Evolutionary conservation across 1,284 basidiomycete genomes (phyloP).

Genomic region (Coniferiporia weirii): DNA sequence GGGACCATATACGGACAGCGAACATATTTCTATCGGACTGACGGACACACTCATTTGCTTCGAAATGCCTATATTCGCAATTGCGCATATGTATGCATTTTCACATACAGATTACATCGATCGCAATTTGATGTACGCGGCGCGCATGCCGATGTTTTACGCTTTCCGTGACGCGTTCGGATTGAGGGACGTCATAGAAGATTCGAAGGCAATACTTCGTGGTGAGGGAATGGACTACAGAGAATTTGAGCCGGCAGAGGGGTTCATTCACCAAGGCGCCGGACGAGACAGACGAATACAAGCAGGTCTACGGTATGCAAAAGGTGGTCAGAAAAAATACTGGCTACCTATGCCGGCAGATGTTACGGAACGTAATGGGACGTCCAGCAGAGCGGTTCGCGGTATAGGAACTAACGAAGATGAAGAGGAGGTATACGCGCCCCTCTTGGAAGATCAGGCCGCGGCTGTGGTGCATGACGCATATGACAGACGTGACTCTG

Average conservation of each 20-base stretch:
- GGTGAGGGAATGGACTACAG: slow-evolving; percentile 94
- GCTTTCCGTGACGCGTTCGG: slow-evolving; percentile 89
- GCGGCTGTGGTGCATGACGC: slow-evolving; percentile 64
- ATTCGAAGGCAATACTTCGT: slow-evolving; percentile 76
- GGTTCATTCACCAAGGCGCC: slow-evolving; percentile 82
- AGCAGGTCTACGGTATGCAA: slow-evolving; percentile 86
- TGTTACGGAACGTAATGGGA: slow-evolving; percentile 36
- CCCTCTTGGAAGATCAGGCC: slow-evolving; percentile 64
- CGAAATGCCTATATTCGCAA: slow-evolving; percentile 97
- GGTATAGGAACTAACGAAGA: slow-evolving; percentile 44
- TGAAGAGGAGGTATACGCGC: slow-evolving; percentile 66
- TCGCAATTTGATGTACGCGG: slow-evolving; percentile 60
- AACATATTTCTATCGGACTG: slow-evolving; percentile 86
- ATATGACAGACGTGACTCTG: slow-evolving; percentile 42
- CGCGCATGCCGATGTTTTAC: slow-evolving; percentile 82
- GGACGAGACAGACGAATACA: slow-evolving; percentile 80
- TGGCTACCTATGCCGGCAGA: slow-evolving; percentile 75
- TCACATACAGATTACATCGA: slow-evolving; percentile 82
- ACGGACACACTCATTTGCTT: slow-evolving; percentile 90
- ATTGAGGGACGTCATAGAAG: slow-evolving; percentile 81
- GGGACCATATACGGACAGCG: slow-evolving; percentile 85
- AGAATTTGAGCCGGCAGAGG: slow-evolving; percentile 93
- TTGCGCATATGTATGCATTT: slow-evolving; percentile 90
- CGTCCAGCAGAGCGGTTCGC: slow-evolving; percentile 20
- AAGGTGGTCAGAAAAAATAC: slow-evolving; percentile 85